Conservation (phyloP, 805 yeast species). For the Yamadazyma scolyti region DNA sequence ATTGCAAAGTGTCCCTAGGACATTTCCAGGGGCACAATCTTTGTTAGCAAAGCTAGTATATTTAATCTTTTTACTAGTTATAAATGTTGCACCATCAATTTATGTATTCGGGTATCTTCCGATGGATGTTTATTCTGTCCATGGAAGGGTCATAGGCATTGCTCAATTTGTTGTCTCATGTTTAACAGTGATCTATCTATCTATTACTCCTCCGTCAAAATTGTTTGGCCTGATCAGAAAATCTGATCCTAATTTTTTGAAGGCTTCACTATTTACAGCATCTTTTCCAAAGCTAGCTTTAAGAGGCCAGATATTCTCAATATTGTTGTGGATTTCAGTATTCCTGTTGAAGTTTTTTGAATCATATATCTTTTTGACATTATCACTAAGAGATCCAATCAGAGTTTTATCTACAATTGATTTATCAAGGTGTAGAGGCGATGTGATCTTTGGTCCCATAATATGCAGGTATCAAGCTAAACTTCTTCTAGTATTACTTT, state of each 20-base stretch:
- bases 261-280: constrained; percentile 15
- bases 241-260: constrained; percentile 8
- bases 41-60: constrained; percentile 13
- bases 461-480: constrained; percentile 27
- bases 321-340: constrained; percentile 26
- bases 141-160: constrained; percentile 20
- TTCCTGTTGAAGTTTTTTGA: constrained; percentile 32
- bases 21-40: constrained; percentile 18
- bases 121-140: constrained; percentile 17
- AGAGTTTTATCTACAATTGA: constrained; percentile 24
- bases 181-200: constrained; percentile 24
- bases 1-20: constrained; percentile 21
- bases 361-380: constrained; percentile 32
- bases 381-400: constrained; percentile 33
- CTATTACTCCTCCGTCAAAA: constrained; percentile 22
- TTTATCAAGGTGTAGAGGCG: constrained; percentile 24
- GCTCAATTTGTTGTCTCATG: constrained; percentile 26
- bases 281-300: constrained; percentile 20
- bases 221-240: constrained; percentile 14
- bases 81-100: constrained; percentile 26
- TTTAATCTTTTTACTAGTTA: constrained; percentile 11
- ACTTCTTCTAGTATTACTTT: constrained; percentile 20
- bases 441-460: constrained; percentile 17
- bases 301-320: constrained; percentile 22
- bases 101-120: constrained; percentile 25